These are phyloP conservation scores for Chlamydomonas sp. DNA, from an alignment of 139 green algal species.

Conservation along the genomic window DNA sequence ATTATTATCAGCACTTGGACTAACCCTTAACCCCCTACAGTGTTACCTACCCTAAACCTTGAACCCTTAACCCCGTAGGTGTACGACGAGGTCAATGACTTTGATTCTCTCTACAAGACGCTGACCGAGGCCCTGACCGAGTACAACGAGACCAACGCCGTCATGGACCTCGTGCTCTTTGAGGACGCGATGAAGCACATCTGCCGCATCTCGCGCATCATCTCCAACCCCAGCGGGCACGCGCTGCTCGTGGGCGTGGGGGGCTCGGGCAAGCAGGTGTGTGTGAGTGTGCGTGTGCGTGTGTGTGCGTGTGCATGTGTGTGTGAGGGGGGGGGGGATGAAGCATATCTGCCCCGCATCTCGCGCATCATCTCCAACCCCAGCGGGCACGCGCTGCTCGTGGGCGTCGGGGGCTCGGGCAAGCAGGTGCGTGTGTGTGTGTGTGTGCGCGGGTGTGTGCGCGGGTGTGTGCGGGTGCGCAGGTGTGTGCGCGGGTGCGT, in stretches of 20 bases:
- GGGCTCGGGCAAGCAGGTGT: constrained; percentile 82
- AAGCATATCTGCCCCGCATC: too few species aligned
- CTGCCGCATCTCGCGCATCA: constrained; percentile 75
- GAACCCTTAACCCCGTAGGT: too few species aligned
- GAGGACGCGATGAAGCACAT: constrained; percentile 89
- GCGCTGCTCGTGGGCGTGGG: constrained; percentile 83
- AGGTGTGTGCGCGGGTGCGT: too few species aligned
- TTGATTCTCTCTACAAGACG: constrained; percentile 59
- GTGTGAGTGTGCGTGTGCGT: too few species aligned
- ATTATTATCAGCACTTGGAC: too few species aligned
- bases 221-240: constrained; percentile 75
- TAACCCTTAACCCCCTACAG: too few species aligned
- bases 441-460: too few species aligned
- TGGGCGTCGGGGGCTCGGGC: constrained; percentile 77
- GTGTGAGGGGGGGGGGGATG: too few species aligned
- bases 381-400: constrained; percentile 78
- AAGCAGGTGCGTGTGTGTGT: constrained; percentile 83
- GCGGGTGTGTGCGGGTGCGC: too few species aligned
- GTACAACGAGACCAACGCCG: constrained; percentile 87
- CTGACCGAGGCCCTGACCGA: constrained; percentile 72
- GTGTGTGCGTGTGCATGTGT: too few species aligned
- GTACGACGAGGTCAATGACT: constrained; percentile 63
- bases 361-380: constrained; percentile 72
- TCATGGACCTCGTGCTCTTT: constrained; percentile 87
- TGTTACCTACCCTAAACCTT: too few species aligned